Conservation (phyloP, 306 rosid genomes). For the Erythrophleum fordii region DNA sequence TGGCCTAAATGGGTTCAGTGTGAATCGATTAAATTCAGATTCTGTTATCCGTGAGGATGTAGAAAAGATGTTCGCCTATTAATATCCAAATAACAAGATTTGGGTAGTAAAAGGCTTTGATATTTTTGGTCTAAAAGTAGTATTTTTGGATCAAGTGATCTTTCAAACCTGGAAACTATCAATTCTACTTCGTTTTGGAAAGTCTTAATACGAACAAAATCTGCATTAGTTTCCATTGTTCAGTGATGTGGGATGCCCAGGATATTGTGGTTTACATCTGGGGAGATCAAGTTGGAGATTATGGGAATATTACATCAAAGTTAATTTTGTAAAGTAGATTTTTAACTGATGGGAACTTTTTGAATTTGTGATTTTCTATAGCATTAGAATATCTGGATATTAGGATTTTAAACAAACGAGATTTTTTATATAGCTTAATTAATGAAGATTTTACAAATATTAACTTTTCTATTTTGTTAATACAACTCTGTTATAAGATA, state of each 20-base stretch:
- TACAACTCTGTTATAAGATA: no score
- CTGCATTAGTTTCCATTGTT: background rate
- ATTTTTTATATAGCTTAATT: no score
- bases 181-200: background rate
- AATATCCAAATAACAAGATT: background rate
- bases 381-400: background rate
- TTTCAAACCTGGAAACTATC: background rate
- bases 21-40: no score
- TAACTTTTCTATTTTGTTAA: no score
- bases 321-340: background rate
- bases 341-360: background rate
- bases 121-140: constrained; percentile 1
- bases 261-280: no score
- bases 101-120: background rate
- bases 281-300: no score
- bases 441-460: no score
- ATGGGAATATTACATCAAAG: background rate
- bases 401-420: background rate
- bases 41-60: background rate
- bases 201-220: no score
- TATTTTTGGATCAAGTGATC: background rate
- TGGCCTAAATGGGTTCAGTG: no score
- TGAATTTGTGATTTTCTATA: no score
- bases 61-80: background rate
- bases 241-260: background rate